Evolutionary conservation across 2,329 filamentous ascomycete genomes (phyloP).

Genomic region (Fusarium concolor): DNA sequence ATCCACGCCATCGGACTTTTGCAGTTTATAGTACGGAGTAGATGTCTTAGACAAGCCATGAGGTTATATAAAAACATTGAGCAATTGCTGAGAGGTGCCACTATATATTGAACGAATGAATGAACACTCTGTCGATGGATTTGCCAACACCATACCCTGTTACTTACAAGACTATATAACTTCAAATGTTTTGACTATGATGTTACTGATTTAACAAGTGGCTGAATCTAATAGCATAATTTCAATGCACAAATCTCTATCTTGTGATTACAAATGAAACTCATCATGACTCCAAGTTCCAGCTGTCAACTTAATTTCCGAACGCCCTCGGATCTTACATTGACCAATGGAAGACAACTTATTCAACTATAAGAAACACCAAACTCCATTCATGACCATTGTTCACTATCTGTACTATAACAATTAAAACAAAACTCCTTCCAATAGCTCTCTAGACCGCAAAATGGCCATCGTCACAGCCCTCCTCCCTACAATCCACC

Average conservation of each 20-base stretch:
- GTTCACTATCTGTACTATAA: not conserved
- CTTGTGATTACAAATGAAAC: not conserved
- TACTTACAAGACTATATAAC: not conserved
- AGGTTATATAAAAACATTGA: not conserved
- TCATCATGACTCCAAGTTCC: not conserved
- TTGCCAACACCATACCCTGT: not conserved
- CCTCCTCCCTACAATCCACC: slow-evolving; percentile 51
- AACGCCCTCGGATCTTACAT: slow-evolving; percentile 41
- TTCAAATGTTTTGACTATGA: not conserved
- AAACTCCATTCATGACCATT: not conserved
- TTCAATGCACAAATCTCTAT: not conserved
- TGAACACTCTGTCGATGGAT: not conserved
- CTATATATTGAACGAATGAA: not conserved
- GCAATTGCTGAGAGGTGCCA: not conserved
- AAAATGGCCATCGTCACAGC: slow-evolving; percentile 31
- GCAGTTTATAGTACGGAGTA: not conserved
- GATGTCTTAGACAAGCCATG: not conserved
- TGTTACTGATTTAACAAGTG: not conserved
- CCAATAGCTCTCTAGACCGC: not conserved
- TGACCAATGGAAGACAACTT: not conserved
- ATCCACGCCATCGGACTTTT: not conserved
- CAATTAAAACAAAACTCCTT: accelerated
- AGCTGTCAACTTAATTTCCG: slow-evolving; percentile 35
- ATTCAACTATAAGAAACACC: slow-evolving; percentile 14
- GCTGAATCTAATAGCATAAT: too few species aligned